These are phyloP conservation scores for Sporothrix sp. DNA, from an alignment of 2,329 filamentous ascomycete species.

Conservation along the genomic window DNA sequence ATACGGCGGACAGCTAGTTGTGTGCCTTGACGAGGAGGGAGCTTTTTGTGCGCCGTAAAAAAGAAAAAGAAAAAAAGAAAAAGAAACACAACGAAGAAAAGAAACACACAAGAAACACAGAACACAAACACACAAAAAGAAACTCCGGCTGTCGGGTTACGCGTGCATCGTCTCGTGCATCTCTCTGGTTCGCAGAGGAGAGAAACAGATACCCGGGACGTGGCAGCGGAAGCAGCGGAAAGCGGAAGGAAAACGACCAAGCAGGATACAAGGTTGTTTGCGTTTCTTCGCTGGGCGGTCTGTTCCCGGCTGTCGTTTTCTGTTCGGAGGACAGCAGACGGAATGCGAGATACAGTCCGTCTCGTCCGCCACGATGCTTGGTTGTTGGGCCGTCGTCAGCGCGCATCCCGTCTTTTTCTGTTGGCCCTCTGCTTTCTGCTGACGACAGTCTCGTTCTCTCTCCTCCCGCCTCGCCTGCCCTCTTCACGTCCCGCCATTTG, in stretches of 20 bases:
- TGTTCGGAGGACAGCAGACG: neutral
- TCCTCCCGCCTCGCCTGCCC: no score
- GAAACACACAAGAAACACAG: no score
- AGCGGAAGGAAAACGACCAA: neutral
- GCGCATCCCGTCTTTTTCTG: no score
- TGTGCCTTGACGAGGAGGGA: neutral
- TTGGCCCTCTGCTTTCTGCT: no score
- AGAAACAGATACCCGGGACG: conserved; percentile 1
- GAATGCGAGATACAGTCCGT: neutral
- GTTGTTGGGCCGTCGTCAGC: no score
- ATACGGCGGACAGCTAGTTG: neutral
- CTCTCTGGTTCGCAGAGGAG: neutral
- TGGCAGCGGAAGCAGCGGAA: neutral
- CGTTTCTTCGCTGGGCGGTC: neutral
- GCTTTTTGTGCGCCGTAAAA: no score
- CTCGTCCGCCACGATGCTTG: no score
- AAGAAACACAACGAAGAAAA: neutral
- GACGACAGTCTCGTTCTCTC: no score
- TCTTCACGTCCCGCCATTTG: no score
- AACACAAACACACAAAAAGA: neutral
- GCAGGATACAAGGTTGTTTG: conserved; percentile 4
- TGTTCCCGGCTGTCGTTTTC: neutral
- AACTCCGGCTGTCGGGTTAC: neutral
- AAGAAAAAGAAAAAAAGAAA: no score
- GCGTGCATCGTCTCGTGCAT: neutral